Evolutionary conservation across 1,284 basidiomycete species (phyloP).

Genomic region (Schizopora paradoxa): DNA sequence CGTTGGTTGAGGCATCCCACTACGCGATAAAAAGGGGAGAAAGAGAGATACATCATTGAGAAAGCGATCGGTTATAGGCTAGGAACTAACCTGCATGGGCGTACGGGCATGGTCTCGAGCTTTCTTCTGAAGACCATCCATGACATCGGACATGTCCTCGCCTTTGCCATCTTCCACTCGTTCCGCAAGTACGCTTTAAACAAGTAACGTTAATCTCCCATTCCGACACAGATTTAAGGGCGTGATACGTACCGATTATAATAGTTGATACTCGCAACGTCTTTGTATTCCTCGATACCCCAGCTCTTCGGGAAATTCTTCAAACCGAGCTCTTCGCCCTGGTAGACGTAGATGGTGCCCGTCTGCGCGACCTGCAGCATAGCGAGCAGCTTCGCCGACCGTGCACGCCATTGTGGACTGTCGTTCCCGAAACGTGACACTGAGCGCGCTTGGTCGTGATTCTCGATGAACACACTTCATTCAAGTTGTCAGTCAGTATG

Average conservation of each 20-base stretch:
- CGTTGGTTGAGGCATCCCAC: slow-evolving; percentile 56
- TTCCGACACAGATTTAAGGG: slow-evolving; percentile 19
- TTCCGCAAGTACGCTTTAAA: slow-evolving; percentile 34
- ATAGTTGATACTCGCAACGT: slow-evolving; percentile 53
- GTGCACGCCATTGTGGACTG: slow-evolving; percentile 43
- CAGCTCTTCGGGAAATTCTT: slow-evolving; percentile 62
- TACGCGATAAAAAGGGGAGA: slow-evolving; percentile 22
- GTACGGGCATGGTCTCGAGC: slow-evolving; percentile 68
- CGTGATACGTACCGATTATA: slow-evolving; percentile 35
- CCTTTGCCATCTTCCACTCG: slow-evolving; percentile 31
- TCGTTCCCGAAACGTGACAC: slow-evolving; percentile 67
- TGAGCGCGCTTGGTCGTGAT: slow-evolving; percentile 60
- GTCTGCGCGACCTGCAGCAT: slow-evolving; percentile 54
- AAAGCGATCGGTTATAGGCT: neutral
- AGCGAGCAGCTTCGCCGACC: slow-evolving; percentile 61
- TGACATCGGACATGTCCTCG: slow-evolving; percentile 53
- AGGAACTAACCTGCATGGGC: slow-evolving; percentile 51
- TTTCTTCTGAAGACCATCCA: slow-evolving; percentile 53
- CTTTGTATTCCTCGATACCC: slow-evolving; percentile 71
- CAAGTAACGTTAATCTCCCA: too few species aligned
- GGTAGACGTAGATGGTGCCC: slow-evolving; percentile 70
- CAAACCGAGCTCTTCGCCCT: slow-evolving; percentile 70
- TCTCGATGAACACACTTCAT: slow-evolving; percentile 53
- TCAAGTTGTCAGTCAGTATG: neutral
- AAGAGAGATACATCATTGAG: slow-evolving; percentile 3